Evolutionary conservation across 805 yeast species (phyloP), one percentile per base, ranked within the genome.

Genomic region (Cyberlindnera saturnus): DNA sequence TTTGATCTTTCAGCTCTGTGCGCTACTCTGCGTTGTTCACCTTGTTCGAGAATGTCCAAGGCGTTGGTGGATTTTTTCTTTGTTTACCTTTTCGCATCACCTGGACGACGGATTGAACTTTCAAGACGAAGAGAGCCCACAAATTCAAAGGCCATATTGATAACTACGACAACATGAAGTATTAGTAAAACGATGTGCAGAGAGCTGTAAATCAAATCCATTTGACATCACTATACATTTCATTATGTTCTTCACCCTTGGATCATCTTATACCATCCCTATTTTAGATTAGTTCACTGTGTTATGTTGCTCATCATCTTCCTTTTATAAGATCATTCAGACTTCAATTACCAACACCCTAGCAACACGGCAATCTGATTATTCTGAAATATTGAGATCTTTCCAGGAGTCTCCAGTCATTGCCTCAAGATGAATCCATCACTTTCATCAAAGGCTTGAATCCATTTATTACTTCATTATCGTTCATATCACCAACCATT

Each of bases 231-330:
- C 78, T 53, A 74, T 69, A 50, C 69, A 71, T 56, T 68, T 66
- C 70, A 71, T 71, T 73, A 70, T 69, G 47, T 68, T 63, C 52
- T 69, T 72, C 66, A 69, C 63, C 45, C 62, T 64, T 26, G 73
- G 73, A 61, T 59, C 61, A 51, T 52, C n/a, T n/a, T n/a, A n/a
- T n/a, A n/a, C n/a, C n/a, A n/a, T n/a, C n/a, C n/a, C n/a, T n/a
- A n/a, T n/a, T n/a, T n/a, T n/a, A n/a, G 74, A 63, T 69, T 77
- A 34, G 75, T 79, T 37, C 73, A 73, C 61, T 82, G 83, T 2
- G 96, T 96, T 93, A 91, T 86, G 41, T 81, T 74, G 0, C 95
- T 88, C 96, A 93, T 89, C 83, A 87, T 85, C 63, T 85, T 79
- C 63, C 66, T 93, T 93, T 67, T 81, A 74, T 49, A 91, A 70